phyloP scores from a whole-genome alignment of 805 yeast species.

The Lachancea nothofagi region DNA sequence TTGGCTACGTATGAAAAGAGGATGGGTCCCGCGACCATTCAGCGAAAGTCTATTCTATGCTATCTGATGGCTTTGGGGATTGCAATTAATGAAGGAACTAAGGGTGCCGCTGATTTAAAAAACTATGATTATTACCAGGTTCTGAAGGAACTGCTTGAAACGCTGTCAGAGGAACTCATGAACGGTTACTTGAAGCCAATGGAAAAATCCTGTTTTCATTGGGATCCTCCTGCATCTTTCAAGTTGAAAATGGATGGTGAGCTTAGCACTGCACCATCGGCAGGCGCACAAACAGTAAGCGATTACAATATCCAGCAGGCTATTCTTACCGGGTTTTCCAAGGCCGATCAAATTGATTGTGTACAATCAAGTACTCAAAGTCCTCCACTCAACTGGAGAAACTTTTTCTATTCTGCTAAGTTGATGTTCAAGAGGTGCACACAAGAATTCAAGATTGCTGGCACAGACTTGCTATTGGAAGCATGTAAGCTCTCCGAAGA shows the following conservation, averaged over 20 bases:
- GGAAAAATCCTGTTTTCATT: constrained; percentile 52
- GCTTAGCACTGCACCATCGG: constrained; percentile 11
- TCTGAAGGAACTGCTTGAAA: constrained; percentile 18
- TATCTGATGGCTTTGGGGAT: constrained; percentile 66
- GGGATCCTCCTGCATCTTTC: constrained; percentile 18
- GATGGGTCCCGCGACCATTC: constrained; percentile 53
- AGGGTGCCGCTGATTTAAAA: constrained; percentile 1
- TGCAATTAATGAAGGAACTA: constrained; percentile 12
- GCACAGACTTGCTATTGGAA: constrained; percentile 39
- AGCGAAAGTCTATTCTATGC: constrained; percentile 65
- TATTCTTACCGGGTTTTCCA: constrained; percentile 22
- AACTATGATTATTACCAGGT: constrained; percentile 17
- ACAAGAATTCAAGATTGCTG: constrained; percentile 18
- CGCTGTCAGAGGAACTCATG: constrained; percentile 34
- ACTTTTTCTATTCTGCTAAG: constrained; percentile 53
- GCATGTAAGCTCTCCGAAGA: constrained; percentile 41
- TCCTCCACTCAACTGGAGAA: constrained; percentile 53
- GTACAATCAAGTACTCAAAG: not conserved
- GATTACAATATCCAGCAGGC: constrained; percentile 29
- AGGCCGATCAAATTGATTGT: constrained; percentile 18
- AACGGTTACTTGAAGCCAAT: constrained; percentile 58
- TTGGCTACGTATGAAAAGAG: constrained; percentile 59
- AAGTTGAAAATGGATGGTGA: constrained; percentile 18
- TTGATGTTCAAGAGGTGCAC: constrained; percentile 46
- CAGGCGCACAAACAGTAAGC: constrained; percentile 19